Conservation (phyloP, 2,329 filamentous ascomycete species). For the Fusarium sp. region DNA sequence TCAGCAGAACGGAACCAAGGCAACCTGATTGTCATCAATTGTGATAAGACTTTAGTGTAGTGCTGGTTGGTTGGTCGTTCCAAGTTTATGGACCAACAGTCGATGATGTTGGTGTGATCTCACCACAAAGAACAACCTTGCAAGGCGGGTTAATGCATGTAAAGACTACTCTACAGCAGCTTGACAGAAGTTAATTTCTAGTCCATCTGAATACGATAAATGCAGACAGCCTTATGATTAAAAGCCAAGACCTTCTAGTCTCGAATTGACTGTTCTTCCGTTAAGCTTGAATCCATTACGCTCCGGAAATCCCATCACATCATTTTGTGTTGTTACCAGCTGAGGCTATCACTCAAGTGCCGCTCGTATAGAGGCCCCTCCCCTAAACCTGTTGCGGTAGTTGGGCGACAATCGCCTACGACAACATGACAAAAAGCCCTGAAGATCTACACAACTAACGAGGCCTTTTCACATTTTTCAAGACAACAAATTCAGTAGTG, state of each 20-base stretch:
- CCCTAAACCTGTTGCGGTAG: constrained; percentile 17
- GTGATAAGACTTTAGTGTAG: not conserved
- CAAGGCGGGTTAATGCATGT: too few relatives aligned
- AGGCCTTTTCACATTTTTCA: not conserved
- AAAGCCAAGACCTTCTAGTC: not conserved
- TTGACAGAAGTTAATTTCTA: too few relatives aligned
- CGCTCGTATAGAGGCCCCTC: not conserved
- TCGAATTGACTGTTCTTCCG: not conserved
- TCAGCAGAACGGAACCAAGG: not conserved
- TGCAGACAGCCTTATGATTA: not conserved
- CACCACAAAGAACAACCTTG: too few relatives aligned
- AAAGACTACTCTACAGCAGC: too few relatives aligned
- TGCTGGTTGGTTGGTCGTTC: not conserved
- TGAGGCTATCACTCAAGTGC: constrained; percentile 1
- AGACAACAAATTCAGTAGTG: not conserved
- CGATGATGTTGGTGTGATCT: too few relatives aligned
- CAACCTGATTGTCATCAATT: not conserved
- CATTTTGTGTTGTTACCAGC: not conserved
- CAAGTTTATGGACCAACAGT: not conserved
- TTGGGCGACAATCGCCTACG: not conserved
- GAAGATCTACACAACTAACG: not conserved
- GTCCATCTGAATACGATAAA: too few relatives aligned
- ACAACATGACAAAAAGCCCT: not conserved
- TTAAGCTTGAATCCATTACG: not conserved
- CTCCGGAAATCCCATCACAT: not conserved